phyloP scores from a whole-genome alignment of 441 rosid species.

The Lepidium campestre region DNA sequence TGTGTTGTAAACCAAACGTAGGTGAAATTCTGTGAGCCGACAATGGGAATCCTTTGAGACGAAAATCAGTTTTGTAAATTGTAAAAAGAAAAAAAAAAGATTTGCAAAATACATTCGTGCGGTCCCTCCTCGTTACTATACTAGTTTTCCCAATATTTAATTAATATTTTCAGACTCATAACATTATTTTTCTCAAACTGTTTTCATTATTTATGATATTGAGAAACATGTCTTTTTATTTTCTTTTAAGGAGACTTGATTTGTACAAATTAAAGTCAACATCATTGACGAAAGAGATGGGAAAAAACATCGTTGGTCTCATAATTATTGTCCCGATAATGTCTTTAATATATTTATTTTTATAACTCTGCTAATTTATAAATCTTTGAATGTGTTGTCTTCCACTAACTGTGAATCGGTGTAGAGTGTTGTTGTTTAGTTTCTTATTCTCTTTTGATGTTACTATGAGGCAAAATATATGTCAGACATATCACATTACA shows the following conservation, averaged over 20 bases:
- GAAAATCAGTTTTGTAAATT: not conserved
- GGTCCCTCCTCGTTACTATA: slow-evolving; percentile 23
- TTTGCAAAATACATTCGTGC: slow-evolving; percentile 23
- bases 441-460: not conserved
- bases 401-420: slow-evolving; percentile 2
- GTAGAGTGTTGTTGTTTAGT: not conserved
- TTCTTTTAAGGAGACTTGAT: not conserved
- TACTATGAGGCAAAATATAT: no score
- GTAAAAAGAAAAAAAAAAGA: not conserved
- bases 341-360: not conserved
- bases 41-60: slow-evolving; percentile 18
- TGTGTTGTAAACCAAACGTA: slow-evolving; percentile 14
- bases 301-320: slow-evolving; percentile 1
- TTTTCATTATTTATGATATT: not conserved
- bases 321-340: not conserved
- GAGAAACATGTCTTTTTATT: not conserved
- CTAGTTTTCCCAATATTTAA: slow-evolving; percentile 3
- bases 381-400: not conserved
- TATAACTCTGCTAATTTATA: not conserved
- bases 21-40: slow-evolving; percentile 19
- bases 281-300: slow-evolving; percentile 22
- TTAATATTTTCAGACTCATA: not conserved
- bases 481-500: not conserved
- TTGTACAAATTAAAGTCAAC: slow-evolving; percentile 18
- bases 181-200: not conserved